A percentile compares a stretch with the other conserved stretches of the same genome.
Conservation (phyloP, 139 green algal genomes). For the Axilococcus clingmanii region DNA sequence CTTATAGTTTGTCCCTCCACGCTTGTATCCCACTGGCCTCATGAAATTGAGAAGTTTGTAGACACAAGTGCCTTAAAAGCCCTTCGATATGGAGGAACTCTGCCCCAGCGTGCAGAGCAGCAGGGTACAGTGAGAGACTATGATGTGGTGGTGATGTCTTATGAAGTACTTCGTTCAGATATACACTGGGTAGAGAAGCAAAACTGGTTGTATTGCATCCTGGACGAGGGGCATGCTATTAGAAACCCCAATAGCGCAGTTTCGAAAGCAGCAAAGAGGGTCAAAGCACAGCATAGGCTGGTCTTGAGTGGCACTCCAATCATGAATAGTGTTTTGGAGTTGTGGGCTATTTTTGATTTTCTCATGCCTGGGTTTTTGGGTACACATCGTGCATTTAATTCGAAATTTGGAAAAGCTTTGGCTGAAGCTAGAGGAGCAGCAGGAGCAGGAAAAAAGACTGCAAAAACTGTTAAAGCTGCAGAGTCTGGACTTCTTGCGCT, state of each 20-base stretch:
- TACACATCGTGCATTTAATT: conserved; percentile 63
- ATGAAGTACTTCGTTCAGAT: conserved; percentile 80
- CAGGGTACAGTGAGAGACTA: conserved; percentile 2
- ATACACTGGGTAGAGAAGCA: conserved; percentile 48
- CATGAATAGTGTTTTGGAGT: conserved; percentile 91
- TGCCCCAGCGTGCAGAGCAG: conserved; percentile 33
- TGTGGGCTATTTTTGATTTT: conserved; percentile 98
- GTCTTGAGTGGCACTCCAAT: conserved; percentile 85
- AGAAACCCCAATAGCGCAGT: conserved; percentile 72
- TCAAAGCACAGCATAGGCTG: conserved; percentile 71
- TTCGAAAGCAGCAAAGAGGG: conserved; percentile 27
- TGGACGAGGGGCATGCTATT: conserved; percentile 97
- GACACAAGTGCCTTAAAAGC: background rate
- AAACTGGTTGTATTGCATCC: conserved; percentile 79
- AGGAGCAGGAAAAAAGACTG: conserved; percentile 49
- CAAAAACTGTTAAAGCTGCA: conserved; percentile 36
- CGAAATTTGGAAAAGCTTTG: conserved; percentile 70
- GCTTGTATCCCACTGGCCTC: conserved; percentile 88
- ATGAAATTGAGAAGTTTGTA: conserved; percentile 74
- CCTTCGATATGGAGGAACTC: conserved; percentile 56
- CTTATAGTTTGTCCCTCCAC: conserved; percentile 91
- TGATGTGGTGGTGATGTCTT: conserved; percentile 78
- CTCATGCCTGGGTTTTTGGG: conserved; percentile 87
- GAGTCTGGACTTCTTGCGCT: conserved; percentile 48
- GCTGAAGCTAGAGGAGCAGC: conserved; percentile 29